Evolutionary conservation across 495 filamentous ascomycete species (phyloP).

Genomic region (Pyronema domesticum): DNA sequence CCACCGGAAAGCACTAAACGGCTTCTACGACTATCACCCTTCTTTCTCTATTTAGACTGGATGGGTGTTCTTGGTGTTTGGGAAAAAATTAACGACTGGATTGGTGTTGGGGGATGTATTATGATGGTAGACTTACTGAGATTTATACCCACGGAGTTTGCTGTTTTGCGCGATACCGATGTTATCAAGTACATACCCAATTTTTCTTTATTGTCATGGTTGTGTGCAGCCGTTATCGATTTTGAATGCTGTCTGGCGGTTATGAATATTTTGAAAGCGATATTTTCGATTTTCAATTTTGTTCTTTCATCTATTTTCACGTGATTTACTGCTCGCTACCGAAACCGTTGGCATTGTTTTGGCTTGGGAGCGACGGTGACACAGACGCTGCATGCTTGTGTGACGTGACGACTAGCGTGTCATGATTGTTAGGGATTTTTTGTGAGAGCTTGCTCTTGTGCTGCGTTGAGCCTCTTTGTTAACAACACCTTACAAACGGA

Average conservation of each 20-base stretch:
- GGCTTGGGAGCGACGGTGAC: no score
- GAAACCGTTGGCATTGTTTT: no score
- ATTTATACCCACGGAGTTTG: background rate
- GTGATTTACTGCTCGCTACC: no score
- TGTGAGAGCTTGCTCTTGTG: no score
- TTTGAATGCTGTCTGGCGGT: background rate
- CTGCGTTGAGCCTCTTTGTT: no score
- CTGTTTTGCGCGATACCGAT: background rate
- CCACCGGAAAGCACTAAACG: slow-evolving; percentile 90
- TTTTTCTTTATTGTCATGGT: background rate
- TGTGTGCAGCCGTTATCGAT: background rate
- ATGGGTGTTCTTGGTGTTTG: background rate
- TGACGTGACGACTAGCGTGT: no score
- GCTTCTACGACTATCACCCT: background rate
- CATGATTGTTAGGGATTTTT: no score
- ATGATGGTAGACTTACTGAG: background rate
- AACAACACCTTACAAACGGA: background rate
- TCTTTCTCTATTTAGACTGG: background rate
- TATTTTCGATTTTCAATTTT: background rate
- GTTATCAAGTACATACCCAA: background rate
- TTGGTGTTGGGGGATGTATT: background rate
- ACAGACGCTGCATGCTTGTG: no score
- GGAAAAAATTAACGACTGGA: background rate
- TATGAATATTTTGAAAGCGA: background rate
- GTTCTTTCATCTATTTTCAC: no score